phyloP scores from a whole-genome alignment of 345 rosid genomes.

The Geranium rotundifolium region DNA sequence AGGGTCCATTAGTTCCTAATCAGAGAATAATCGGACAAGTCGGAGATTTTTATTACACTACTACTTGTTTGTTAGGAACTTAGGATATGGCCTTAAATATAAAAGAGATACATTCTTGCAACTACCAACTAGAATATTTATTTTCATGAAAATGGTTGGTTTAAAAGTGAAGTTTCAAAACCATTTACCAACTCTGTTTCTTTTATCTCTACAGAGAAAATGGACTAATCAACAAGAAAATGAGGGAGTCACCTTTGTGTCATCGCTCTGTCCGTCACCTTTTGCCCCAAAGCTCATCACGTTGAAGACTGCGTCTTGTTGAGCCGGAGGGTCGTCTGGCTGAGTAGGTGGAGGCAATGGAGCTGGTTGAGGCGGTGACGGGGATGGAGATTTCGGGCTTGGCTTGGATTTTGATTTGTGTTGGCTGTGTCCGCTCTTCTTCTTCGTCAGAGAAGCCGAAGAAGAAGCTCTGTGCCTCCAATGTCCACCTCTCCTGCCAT shows the following conservation, averaged over 20 bases:
- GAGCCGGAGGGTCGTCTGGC: constrained; percentile 3
- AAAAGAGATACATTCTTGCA: no score
- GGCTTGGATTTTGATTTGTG: constrained; percentile 7
- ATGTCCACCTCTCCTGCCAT: constrained; percentile 32
- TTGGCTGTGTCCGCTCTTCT: background rate
- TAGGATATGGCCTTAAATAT: no score
- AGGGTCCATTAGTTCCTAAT: no score
- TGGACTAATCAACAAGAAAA: background rate
- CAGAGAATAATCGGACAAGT: no score
- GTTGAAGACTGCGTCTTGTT: constrained; percentile 23
- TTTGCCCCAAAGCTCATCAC: constrained; percentile 59
- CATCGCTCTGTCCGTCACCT: constrained; percentile 66
- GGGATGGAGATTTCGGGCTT: background rate
- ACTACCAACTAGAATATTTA: no score
- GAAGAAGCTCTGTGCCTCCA: constrained; percentile 14
- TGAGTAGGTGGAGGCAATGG: constrained; percentile 7
- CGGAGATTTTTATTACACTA: no score
- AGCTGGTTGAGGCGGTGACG: background rate
- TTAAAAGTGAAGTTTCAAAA: no score
- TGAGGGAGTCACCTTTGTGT: constrained; percentile 40
- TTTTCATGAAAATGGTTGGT: no score
- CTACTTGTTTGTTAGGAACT: no score
- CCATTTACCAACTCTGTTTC: no score
- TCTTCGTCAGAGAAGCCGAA: background rate
- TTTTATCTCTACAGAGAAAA: background rate